Conservation (phyloP, 495 filamentous ascomycete genomes). For the Neurospora sublineolata region DNA sequence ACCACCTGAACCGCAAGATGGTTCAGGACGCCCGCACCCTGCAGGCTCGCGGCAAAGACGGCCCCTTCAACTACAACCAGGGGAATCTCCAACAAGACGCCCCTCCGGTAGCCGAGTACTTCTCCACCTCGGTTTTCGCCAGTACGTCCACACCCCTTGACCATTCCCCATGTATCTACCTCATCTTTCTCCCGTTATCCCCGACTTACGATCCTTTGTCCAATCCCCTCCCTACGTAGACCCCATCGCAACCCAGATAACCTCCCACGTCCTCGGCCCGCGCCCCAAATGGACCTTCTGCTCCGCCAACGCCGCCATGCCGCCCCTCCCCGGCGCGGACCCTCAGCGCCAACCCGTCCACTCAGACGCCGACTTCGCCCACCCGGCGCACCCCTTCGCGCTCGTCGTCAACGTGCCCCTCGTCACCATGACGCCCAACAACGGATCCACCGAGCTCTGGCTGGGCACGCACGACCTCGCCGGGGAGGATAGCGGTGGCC, state of each 20-base stretch:
- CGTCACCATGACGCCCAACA: conserved; percentile 39
- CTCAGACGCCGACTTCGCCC: conserved; percentile 45
- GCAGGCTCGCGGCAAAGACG: conserved; percentile 29
- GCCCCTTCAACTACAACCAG: conserved; percentile 41
- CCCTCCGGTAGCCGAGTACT: conserved; percentile 27
- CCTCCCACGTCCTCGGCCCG: conserved; percentile 38
- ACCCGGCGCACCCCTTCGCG: conserved; percentile 43
- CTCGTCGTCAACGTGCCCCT: conserved; percentile 45
- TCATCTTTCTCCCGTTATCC: background rate
- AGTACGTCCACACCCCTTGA: conserved; percentile 17
- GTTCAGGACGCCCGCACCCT: conserved; percentile 35
- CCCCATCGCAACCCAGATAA: conserved; percentile 38
- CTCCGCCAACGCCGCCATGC: conserved; percentile 43
- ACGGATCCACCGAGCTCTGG: conserved; percentile 51
- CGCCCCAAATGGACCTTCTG: conserved; percentile 37
- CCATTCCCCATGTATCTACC: background rate
- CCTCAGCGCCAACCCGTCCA: conserved; percentile 42
- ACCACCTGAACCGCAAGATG: conserved; percentile 41
- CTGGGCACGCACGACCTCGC: conserved; percentile 40
- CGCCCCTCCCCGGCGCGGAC: conserved; percentile 23
- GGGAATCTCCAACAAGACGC: conserved; percentile 48
- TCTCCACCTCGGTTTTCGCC: conserved; percentile 31
- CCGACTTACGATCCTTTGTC: background rate
- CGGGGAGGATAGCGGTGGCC: conserved; percentile 34
- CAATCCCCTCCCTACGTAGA: conserved; percentile 21